Evolutionary conservation across 495 filamentous ascomycete genomes (phyloP), one percentile per base, ranked within the genome.

Genomic region (Glutinoglossum americanum): DNA sequence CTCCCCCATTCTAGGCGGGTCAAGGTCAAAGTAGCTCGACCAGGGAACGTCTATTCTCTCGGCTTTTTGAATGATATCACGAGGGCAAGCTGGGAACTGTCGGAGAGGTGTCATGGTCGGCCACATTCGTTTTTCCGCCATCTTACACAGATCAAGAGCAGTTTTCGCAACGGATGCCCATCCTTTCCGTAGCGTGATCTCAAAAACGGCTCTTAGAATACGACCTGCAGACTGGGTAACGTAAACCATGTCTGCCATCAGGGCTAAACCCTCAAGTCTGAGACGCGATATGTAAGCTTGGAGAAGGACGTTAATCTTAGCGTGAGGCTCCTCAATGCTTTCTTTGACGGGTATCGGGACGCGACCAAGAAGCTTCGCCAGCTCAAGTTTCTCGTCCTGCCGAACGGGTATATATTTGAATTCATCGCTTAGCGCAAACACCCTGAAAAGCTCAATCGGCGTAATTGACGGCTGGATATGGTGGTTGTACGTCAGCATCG

Each of bases 61-160:
- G 1, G 89, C 82, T 69, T 96, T 96, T 59, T 84, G 78, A 53
- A 97, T 72, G 53, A 99, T 85, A 59, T 99, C 93, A 33, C 77
- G 70, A 13, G 88, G 79, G 61, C 87, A 93, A 39, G 71, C 71
- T 0, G 85, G 80, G 66, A 96, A 97, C 64, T 99, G 92, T 41
- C 93, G 76, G 9, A 99, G 77, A 7, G 92, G 92, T 21, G 87
- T 84, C 92, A 97, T 97, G 23, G 89, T 95, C 6, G 89, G 89
- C 92, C 92, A 99, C 92, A 97, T 97, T 26, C 93, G 76, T 74
- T 93, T 94, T 73, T 99, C 92, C 1, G 90, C 90, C 89, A 94
- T 97, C 72, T 99, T 99, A 72, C 92, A 99, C 41, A 99, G 74
- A 62, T 96, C 87, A 33, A 99, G 75, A 5, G 93, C 88, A 59